phyloP scores from a whole-genome alignment of 176 grass and related monocot species.

The Areca catechu region DNA sequence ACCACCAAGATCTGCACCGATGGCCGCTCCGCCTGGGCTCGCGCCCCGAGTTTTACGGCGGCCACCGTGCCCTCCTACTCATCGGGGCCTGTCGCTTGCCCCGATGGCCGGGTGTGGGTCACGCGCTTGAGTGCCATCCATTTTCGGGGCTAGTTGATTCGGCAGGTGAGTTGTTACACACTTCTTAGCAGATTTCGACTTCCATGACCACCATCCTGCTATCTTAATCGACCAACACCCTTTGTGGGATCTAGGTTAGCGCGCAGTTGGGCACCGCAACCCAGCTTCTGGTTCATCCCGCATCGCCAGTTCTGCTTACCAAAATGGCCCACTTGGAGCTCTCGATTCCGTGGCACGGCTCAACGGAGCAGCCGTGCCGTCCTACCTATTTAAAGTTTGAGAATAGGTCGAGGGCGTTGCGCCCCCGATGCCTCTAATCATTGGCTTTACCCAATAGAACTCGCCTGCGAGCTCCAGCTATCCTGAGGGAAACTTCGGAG shows the following conservation, averaged over 20 bases:
- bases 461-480: constrained; percentile 9
- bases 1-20: constrained; percentile 56
- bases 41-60: constrained; percentile 24
- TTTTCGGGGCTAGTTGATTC: too few species aligned
- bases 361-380: too few species aligned
- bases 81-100: too few species aligned
- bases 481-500: constrained; percentile 44
- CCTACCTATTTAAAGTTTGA: constrained; percentile 12
- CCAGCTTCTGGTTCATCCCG: constrained; percentile 29
- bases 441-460: not conserved
- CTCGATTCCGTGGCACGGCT: too few species aligned
- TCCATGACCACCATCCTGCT: too few species aligned
- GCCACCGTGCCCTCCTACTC: constrained; percentile 17
- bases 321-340: too few species aligned
- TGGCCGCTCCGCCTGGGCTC: constrained; percentile 41
- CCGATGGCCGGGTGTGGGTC: too few species aligned
- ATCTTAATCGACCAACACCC: too few species aligned
- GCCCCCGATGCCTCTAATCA: constrained; percentile 34
- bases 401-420: constrained; percentile 54
- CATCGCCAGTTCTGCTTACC: constrained; percentile 19
- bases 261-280: constrained; percentile 27
- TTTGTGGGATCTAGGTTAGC: constrained; percentile 12
- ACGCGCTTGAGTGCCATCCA: too few species aligned
- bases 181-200: too few species aligned
- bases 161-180: too few species aligned